Evolutionary conservation across 1,284 basidiomycete species (phyloP), one percentile per base, ranked within the genome.

Genomic region (Moesziomyces sp.): DNA sequence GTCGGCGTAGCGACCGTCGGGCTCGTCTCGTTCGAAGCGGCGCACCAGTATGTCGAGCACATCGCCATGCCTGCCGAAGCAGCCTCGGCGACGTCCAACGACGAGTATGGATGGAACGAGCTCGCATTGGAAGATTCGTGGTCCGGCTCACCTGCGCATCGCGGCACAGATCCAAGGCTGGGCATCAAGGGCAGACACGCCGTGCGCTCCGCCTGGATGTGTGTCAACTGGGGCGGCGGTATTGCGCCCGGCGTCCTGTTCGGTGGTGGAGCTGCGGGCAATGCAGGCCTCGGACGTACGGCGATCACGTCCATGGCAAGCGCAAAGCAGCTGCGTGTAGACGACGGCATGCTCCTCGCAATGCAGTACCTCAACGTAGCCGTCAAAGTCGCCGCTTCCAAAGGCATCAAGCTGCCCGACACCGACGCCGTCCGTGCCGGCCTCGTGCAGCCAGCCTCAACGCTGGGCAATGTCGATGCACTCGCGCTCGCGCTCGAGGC

Each of bases 41-140:
- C 74, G 28, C 81, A 81, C 52, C 78, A 82, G 64, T 84, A 83
- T 26, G 72, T 82, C 8, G 80, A 84, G 65, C 72, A 78, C 50
- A 46, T 74, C 8, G 63, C 66, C 23, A 82, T 83, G 77, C 52
- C 65, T 42, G 54, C 52, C 38, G 38, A 40, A 4, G 5, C 63
- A 14, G 16, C 67, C 10, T 46, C 67, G 13, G 44, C 46, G 6
- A 51, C 56, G 9, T 21, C 69, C 7, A 21, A 61, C 0, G 75
- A 76, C 21, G 53, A 59, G 13, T 76, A 46, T 45, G 78, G 74
- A 1, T 78, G 78, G 78, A 21, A 3, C 19, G 49, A 68, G 9
- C 54, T 66, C 35, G 52, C 63, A 4, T n/a, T 63, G 8, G 74
- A 79, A 24, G 74, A 79, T 44, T 58, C 51, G n/a, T 79, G 77